A percentile compares a stretch with the other conserved stretches of the same genome.
phyloP scores from a whole-genome alignment of 768 basidiomycete species.

The Infundibulicybe gibba region DNA sequence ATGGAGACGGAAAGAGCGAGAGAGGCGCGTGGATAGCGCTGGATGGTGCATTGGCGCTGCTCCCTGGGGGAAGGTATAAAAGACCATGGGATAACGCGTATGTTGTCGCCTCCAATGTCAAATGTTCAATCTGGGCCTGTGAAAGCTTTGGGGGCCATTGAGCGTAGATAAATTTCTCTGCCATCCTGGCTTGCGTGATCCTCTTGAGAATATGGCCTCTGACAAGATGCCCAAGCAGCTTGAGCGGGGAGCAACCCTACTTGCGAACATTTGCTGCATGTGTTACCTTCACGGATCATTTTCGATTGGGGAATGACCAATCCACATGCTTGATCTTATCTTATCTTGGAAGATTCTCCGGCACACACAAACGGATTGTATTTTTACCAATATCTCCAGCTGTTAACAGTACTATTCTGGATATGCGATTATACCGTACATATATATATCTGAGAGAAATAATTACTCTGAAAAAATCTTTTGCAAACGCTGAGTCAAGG shows the following conservation, averaged over 20 bases:
- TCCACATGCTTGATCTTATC: no score
- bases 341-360: no score
- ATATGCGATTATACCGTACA: no score
- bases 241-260: no score
- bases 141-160: conserved; percentile 76
- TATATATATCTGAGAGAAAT: background rate
- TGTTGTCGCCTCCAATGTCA: conserved; percentile 68
- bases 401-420: no score
- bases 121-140: conserved; percentile 49
- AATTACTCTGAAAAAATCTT: background rate
- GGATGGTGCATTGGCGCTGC: conserved; percentile 45
- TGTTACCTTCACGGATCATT: no score
- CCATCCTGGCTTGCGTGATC: conserved; percentile 11
- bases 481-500: background rate
- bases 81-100: conserved; percentile 86
- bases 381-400: no score
- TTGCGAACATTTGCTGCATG: no score
- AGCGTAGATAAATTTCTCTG: conserved; percentile 38
- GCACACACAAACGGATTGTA: no score
- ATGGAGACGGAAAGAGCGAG: conserved; percentile 82
- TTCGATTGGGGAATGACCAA: no score
- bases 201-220: background rate
- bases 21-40: conserved; percentile 91
- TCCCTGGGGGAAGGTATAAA: conserved; percentile 66
- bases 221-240: background rate